Conservation (phyloP, 2,329 filamentous ascomycete species). For the Bipolaris gigantea region DNA sequence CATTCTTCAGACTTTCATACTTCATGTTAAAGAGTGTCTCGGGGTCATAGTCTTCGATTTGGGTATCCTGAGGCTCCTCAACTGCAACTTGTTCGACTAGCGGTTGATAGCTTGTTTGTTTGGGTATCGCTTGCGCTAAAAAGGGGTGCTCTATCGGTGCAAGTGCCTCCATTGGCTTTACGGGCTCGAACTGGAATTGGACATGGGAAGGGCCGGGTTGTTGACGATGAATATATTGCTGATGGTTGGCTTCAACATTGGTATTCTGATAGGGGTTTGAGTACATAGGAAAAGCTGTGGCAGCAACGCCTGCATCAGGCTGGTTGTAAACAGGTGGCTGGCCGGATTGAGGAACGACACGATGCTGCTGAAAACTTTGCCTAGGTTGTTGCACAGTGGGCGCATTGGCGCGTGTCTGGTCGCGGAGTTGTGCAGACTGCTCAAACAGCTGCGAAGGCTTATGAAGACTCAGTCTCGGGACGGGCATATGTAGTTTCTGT, state of each 20-base stretch:
- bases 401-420: slow-evolving; percentile 18
- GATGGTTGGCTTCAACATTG: background rate
- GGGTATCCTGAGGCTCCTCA: slow-evolving; percentile 10
- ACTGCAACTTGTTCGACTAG: slow-evolving; percentile 8
- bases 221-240: slow-evolving; percentile 4
- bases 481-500: slow-evolving; percentile 1
- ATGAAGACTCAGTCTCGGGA: background rate
- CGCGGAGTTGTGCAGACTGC: slow-evolving; percentile 22
- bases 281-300: background rate
- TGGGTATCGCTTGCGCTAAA: slow-evolving; percentile 3
- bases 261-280: background rate
- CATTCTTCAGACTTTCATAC: slow-evolving; percentile 53
- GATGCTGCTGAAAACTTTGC: slow-evolving; percentile 1
- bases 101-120: slow-evolving; percentile 12
- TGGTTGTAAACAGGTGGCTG: slow-evolving; percentile 20
- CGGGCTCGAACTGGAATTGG: slow-evolving; percentile 1
- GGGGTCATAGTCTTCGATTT: slow-evolving; percentile 51
- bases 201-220: background rate
- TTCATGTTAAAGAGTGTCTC: slow-evolving; percentile 50
- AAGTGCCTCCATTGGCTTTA: slow-evolving; percentile 2
- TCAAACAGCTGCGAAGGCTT: slow-evolving; percentile 14
- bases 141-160: slow-evolving; percentile 2
- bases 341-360: slow-evolving; percentile 2
- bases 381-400: slow-evolving; percentile 6
- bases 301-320: background rate